Conservation (phyloP, 345 rosid genomes). For the Salix viminalis region DNA sequence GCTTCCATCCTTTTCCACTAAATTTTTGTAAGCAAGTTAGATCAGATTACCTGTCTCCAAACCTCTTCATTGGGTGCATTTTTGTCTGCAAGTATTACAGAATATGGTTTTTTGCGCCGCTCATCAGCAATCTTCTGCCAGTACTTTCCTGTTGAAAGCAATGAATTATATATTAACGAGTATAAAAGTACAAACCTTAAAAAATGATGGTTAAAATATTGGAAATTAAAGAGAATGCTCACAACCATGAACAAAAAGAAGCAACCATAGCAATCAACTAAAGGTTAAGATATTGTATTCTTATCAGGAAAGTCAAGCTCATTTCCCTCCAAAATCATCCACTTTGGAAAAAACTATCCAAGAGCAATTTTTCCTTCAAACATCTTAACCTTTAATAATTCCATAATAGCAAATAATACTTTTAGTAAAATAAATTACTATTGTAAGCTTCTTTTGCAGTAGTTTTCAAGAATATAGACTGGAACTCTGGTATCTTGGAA, state of each 20-base stretch:
- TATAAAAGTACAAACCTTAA: background rate
- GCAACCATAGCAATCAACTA: background rate
- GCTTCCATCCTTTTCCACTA: too few species aligned
- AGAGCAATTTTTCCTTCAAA: too few species aligned
- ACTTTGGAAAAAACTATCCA: background rate
- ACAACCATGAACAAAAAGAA: background rate
- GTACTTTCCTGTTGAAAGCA: conserved; percentile 54
- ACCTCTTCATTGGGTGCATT: conserved; percentile 99
- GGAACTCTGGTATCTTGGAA: too few species aligned
- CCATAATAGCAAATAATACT: too few species aligned
- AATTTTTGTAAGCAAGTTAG: too few species aligned
- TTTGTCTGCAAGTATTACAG: conserved; percentile 94
- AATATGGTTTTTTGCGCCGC: conserved; percentile 60
- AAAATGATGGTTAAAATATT: background rate
- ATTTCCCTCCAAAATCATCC: background rate
- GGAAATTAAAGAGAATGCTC: background rate
- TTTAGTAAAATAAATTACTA: too few species aligned
- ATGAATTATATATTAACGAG: background rate
- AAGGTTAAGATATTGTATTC: background rate
- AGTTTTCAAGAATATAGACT: too few species aligned
- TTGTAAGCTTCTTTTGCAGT: too few species aligned
- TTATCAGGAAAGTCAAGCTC: background rate
- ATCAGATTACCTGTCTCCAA: conserved; percentile 76
- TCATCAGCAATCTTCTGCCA: conserved; percentile 87
- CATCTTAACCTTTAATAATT: too few species aligned